Evolutionary conservation across 2,329 filamentous ascomycete genomes (phyloP), one percentile per base, ranked within the genome.

Genomic region (Pseudopyricularia cyperi): DNA sequence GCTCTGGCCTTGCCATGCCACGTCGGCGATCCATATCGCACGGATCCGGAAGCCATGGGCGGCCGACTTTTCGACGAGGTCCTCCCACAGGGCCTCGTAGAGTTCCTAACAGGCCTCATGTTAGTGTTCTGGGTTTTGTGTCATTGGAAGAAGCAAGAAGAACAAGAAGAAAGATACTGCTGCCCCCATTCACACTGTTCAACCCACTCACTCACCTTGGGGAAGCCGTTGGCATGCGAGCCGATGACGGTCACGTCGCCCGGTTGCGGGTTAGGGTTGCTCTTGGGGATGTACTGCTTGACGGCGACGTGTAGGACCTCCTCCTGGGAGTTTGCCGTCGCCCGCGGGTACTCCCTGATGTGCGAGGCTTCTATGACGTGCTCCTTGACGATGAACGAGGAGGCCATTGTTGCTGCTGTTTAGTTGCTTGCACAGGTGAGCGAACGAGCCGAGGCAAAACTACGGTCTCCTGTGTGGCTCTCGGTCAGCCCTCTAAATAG

Each of bases 1-100:
- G 63, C 87, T 94, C 60, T 80, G 73, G 34, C 90, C 90, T 70
- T 96, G 87, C 63, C 89, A 83, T 30, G 87, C 82, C n/a, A 86
- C 80, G 68, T 97, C 91, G 55, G 88, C 83, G 59, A 95, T 93
- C 86, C 87, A 95, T 59, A 97, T 90, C 55, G 79, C 74, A 53
- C 88, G 79, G 59, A 97, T 87, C 2, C 76, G 74, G 59, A 94
- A 79, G 17, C 80, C 82, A 52, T 74, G 70, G 14, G 67, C 63
- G 57, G 76, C 75, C 6, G 82, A 71, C 17, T 73, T 70, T 17
- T 73, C 67, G 58, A 86, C 72, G 2, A 96, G 71, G 50, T 95
- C 88, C 54, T 91, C 87, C 86, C 89, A 96, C 0, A 96, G 71
- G 0, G 91, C 87, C 61, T 96, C 90, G 63, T 96, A 96, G 2